Percentiles rank a stretch among this genome's conserved stretches.
phyloP scores from a whole-genome alignment of 139 green algal species.

The Deuterostichococcus epilithicus region DNA sequence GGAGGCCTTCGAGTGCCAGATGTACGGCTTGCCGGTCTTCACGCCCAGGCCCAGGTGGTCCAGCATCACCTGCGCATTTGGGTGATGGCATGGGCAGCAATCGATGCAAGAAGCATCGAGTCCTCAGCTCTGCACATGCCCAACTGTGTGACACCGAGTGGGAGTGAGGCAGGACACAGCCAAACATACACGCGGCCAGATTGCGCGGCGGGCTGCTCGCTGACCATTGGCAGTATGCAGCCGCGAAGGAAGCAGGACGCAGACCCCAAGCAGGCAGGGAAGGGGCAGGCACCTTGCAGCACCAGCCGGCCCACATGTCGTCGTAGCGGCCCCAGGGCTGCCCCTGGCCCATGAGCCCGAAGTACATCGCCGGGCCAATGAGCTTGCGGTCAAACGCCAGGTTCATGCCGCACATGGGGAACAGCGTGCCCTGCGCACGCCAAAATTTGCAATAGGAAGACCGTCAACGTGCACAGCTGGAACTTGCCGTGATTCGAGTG shows the following conservation, averaged over 20 bases:
- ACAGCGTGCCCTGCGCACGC: slow-evolving; percentile 71
- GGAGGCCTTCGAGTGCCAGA: slow-evolving; percentile 95
- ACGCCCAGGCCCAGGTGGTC: slow-evolving; percentile 90
- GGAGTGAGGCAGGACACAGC: too few species aligned
- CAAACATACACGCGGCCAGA: too few species aligned
- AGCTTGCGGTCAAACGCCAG: slow-evolving; percentile 86
- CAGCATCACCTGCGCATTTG: slow-evolving; percentile 71
- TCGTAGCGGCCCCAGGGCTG: slow-evolving; percentile 94
- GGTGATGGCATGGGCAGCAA: too few species aligned
- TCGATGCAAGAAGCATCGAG: too few species aligned
- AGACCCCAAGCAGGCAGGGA: background rate
- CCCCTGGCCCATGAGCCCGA: slow-evolving; percentile 95
- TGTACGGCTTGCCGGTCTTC: slow-evolving; percentile 96
- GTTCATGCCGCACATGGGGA: slow-evolving; percentile 99
- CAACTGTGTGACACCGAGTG: too few species aligned
- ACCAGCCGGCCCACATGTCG: slow-evolving; percentile 99
- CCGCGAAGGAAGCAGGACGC: too few species aligned
- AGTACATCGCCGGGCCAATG: slow-evolving; percentile 96
- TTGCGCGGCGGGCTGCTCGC: too few species aligned
- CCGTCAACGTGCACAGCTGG: too few species aligned
- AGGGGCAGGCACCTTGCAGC: slow-evolving; percentile 61
- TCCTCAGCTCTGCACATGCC: too few species aligned
- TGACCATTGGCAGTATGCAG: too few species aligned
- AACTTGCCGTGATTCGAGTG: too few species aligned
- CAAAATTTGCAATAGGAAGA: too few species aligned